These are phyloP conservation scores for Xylaria sp. DNA, from an alignment of 2,329 filamentous ascomycete species.

Conservation along the genomic window DNA sequence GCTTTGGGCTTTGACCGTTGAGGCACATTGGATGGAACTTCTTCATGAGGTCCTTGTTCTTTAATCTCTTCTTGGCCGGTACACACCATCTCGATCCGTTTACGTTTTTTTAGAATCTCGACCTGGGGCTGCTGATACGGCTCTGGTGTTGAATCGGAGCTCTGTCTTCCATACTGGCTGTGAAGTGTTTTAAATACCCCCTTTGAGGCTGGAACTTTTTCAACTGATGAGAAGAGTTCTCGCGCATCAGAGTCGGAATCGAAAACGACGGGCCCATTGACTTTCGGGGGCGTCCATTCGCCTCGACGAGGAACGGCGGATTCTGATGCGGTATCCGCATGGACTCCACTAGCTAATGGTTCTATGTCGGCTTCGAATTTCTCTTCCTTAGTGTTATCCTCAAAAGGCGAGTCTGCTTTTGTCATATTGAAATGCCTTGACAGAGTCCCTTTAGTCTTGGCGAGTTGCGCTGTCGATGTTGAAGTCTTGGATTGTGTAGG, in stretches of 20 bases:
- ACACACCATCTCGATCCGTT: constrained; percentile 58
- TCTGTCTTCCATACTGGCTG: constrained; percentile 49
- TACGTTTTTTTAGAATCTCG: constrained; percentile 58
- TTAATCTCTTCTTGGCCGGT: constrained; percentile 35
- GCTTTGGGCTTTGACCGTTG: constrained; percentile 43
- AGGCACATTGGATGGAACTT: constrained; percentile 35
- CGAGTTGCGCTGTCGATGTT: neutral
- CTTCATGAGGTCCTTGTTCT: constrained; percentile 33
- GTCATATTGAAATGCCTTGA: constrained; percentile 37
- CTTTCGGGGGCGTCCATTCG: constrained; percentile 71
- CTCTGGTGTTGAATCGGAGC: constrained; percentile 19
- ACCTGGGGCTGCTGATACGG: constrained; percentile 18
- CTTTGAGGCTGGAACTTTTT: constrained; percentile 24
- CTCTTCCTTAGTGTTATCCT: neutral
- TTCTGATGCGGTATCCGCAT: constrained; percentile 37
- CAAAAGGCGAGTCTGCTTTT: constrained; percentile 17
- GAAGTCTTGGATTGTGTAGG: neutral
- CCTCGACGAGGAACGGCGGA: constrained; percentile 60
- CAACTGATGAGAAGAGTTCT: constrained; percentile 41
- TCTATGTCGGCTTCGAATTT: neutral
- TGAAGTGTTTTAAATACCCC: constrained; percentile 52
- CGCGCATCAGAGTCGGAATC: constrained; percentile 41
- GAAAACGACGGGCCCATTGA: constrained; percentile 42
- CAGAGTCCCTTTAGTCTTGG: constrained; percentile 41
- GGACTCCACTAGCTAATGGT: neutral